phyloP scores from a whole-genome alignment of 2,329 filamentous ascomycete species.

The Sphaerulina vaccinii region DNA sequence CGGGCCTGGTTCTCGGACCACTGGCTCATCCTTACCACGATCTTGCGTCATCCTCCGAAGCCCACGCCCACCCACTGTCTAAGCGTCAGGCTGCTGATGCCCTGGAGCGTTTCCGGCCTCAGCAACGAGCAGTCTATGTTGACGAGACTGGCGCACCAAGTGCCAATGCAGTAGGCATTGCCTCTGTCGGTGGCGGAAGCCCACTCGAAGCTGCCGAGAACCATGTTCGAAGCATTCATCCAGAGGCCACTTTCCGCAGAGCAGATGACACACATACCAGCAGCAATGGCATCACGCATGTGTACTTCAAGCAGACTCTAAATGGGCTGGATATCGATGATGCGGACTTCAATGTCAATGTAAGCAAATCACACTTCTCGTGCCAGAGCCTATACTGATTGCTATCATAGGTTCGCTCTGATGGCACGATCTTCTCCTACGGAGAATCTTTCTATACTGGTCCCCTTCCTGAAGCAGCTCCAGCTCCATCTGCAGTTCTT shows the following conservation, averaged over 20 bases:
- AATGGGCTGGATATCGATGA: constrained; percentile 62
- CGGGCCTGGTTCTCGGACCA: constrained; percentile 10
- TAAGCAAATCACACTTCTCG: constrained; percentile 38
- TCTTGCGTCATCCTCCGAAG: background rate
- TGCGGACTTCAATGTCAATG: constrained; percentile 61
- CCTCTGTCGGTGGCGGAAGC: constrained; percentile 18
- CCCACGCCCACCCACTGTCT: constrained; percentile 2
- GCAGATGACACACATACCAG: constrained; percentile 56
- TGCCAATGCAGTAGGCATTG: background rate
- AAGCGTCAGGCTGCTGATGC: constrained; percentile 10
- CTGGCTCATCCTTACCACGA: constrained; percentile 15
- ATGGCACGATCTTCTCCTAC: constrained; percentile 59
- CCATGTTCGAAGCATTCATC: constrained; percentile 37
- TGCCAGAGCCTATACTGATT: background rate
- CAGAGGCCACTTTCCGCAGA: constrained; percentile 49
- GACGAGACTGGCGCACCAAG: constrained; percentile 12
- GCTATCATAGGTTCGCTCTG: constrained; percentile 45
- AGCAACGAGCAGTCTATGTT: constrained; percentile 20
- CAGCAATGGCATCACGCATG: constrained; percentile 56
- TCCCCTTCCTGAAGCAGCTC: constrained; percentile 43
- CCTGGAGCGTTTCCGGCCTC: constrained; percentile 18
- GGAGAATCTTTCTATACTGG: constrained; percentile 54
- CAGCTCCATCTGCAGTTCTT: constrained; percentile 41
- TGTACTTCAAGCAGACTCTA: constrained; percentile 60
- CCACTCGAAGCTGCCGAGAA: constrained; percentile 36